Evolutionary conservation across 2,329 filamentous ascomycete species (phyloP), one percentile per base, ranked within the genome.

Genomic region (Hypoxylon sp.): DNA sequence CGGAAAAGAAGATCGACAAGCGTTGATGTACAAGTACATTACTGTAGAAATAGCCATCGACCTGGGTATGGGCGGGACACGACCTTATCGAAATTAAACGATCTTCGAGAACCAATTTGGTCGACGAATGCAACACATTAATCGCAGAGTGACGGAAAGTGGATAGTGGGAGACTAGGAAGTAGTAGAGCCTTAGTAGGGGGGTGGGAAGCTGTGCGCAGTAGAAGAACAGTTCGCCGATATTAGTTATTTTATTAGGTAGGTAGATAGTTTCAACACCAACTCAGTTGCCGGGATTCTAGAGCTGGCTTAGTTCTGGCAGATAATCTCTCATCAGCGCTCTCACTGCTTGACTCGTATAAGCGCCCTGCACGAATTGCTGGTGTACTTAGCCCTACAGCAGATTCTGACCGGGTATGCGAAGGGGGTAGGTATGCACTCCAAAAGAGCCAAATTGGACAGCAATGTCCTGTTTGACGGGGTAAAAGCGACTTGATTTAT

Each of bases 51-150:
- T 63, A 66, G 59, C 57, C 68, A 71, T 55, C 19, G 69, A 69
- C 71, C 52, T 68, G 71, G 66, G 51, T 57, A 51, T 58, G 63
- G 19, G 42, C 71, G 71, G 71, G 66, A 73, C 63, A 69, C 58
- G 66, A 69, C 66, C 71, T 73, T 74, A 74, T 74, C 70, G 70
- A 74, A 74, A 74, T 74, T 71, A 74, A 67, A 69, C 64, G 70
- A 73, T 73, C 71, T 67, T 71, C 70, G 53, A 63, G 63, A 47
- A 67, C 70, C 51, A 68, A 67, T 67, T 69, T 64, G 64, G 65
- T 61, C 69, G 71, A 71, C 69, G 62, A 73, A 71, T 74, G 68
- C 65, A 63, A 72, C 65, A 61, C 48, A 29, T 67, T 69, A 71
- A 71, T 70, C 68, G 65, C 51, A 67, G 46, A 66, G 57, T 50